phyloP scores from a whole-genome alignment of 148 eudicot genomes.

The Fagopyrum tataricum region DNA sequence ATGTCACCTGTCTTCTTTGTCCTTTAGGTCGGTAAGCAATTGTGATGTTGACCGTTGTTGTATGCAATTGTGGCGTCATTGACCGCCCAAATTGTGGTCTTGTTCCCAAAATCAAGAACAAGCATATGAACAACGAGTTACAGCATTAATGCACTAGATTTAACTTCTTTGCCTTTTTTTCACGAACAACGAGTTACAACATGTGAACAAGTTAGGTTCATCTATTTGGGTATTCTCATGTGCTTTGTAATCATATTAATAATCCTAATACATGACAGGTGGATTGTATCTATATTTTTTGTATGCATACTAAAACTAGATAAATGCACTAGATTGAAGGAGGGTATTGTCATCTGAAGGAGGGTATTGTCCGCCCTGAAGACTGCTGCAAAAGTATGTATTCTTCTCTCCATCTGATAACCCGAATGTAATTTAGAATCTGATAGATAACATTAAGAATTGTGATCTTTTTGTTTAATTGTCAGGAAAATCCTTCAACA shows the following conservation, averaged over 20 bases:
- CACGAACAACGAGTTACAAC: no score
- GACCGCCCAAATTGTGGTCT: no score
- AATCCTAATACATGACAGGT: neutral
- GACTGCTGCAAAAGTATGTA: conserved; percentile 63
- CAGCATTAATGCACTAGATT: neutral
- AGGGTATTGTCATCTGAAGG: conserved; percentile 79
- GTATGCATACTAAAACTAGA: no score
- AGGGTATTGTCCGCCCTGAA: conserved; percentile 76
- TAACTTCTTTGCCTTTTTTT: neutral
- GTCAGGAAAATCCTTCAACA: conserved; percentile 65
- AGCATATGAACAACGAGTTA: no score
- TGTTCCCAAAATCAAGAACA: no score
- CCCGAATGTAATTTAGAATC: neutral
- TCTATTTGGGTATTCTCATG: no score
- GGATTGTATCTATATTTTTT: neutral
- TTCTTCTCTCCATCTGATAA: neutral
- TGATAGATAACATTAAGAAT: neutral
- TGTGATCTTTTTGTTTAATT: conserved; percentile 5
- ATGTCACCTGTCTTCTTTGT: no score
- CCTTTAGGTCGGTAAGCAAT: no score
- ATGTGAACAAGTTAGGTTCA: no score
- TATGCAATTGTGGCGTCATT: no score
- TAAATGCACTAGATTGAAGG: no score
- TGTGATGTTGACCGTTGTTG: no score
- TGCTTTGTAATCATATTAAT: neutral